Evolutionary conservation across 805 yeast species (phyloP), one percentile per base, ranked within the genome.

Genomic region (Starmerella kuoi): DNA sequence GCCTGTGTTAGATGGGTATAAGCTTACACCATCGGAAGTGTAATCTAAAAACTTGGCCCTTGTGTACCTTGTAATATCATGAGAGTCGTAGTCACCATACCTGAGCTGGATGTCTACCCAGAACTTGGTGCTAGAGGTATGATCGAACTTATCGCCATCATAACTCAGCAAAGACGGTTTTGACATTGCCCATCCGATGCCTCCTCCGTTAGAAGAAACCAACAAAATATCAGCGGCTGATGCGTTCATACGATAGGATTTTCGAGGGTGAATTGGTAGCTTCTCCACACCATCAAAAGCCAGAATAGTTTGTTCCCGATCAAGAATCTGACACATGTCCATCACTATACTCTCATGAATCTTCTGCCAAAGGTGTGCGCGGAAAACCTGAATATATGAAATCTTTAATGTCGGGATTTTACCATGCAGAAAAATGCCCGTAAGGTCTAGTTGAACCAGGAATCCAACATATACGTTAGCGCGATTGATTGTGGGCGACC

Each of bases 291-390:
- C 68, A 51, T 83, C 95, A 45, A 88, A 78, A 51, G 79, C 87
- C 25, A 91, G 61, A 2, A 77, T 77, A 53, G 84, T 91, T 58
- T 85, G 64, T 59, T 91, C 94, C 38, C 77, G 77, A 60, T 91
- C 98, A 19, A 91, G 64, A 15, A 86, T 88, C 57, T 87, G 96
- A 55, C 95, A 86, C 24, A 91, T 55, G 66, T 91, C 98, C 58
- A 84, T 83, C 3, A 91, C 95, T 37, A 91, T 68, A 61, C 93
- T 79, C 62, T 91, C 99, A 59, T 91, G 99, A 41, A 91, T 91
- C 61, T 93, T 91, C 60, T 91, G 99, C 99, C 99, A 91, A 55
- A 91, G 72, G 66, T 91, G 99, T 0, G 98, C 97, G 43, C 99
- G 70, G 71, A 91, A 91, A 3, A 91, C 85, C 59, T 91, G 99